phyloP scores from a whole-genome alignment of 1,284 basidiomycete species.

The Microbotryum silenes-acaulis region DNA sequence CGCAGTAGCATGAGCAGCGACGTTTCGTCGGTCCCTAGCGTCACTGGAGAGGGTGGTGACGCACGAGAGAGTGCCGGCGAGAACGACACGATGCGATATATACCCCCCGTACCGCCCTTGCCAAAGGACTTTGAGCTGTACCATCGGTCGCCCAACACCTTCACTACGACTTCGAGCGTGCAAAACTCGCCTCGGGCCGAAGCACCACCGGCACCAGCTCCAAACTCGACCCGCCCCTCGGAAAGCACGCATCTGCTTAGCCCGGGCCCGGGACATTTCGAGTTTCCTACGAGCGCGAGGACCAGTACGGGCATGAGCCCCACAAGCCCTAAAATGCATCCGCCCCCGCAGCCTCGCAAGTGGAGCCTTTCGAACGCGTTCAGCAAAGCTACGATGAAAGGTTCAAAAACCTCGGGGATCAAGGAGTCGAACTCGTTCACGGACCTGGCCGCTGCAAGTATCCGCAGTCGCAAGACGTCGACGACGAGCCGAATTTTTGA shows the following conservation, averaged over 20 bases:
- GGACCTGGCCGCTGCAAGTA: slow-evolving; percentile 42
- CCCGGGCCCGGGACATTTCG: slow-evolving; percentile 12
- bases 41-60: slow-evolving; percentile 48
- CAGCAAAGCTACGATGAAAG: slow-evolving; percentile 45
- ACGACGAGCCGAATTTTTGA: slow-evolving; percentile 56
- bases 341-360: slow-evolving; percentile 46
- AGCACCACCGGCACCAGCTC: slow-evolving; percentile 27
- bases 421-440: slow-evolving; percentile 37
- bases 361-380: slow-evolving; percentile 90
- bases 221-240: slow-evolving; percentile 16
- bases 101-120: slow-evolving; percentile 87
- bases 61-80: slow-evolving; percentile 12
- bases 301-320: slow-evolving; percentile 17
- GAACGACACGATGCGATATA: neutral
- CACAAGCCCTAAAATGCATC: slow-evolving; percentile 50
- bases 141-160: slow-evolving; percentile 15
- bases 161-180: slow-evolving; percentile 40
- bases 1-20: slow-evolving; percentile 82
- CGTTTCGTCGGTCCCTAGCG: slow-evolving; percentile 61
- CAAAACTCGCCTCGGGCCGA: slow-evolving; percentile 41
- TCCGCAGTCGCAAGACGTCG: slow-evolving; percentile 61
- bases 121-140: slow-evolving; percentile 72
- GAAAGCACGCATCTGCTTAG: slow-evolving; percentile 26
- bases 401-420: slow-evolving; percentile 50
- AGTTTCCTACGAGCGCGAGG: slow-evolving; percentile 7